Base-by-base conservation (phyloP, 805 yeast species). In the Cyberlindnera lachancei region DNA sequence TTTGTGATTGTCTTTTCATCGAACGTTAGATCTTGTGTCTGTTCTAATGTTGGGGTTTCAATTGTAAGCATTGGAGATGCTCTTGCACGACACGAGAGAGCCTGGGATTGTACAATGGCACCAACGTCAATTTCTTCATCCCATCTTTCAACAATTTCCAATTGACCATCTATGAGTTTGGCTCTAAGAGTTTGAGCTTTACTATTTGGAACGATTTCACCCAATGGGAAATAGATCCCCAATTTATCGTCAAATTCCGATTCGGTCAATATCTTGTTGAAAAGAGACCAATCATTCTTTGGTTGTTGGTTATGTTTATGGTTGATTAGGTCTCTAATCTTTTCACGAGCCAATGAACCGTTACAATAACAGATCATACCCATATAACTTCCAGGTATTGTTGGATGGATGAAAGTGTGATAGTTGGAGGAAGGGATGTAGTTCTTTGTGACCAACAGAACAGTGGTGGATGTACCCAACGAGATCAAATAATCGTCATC, bases 291-390 rank as follows among this genome's bases (percentile, higher is more conserved):
- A n/a, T 64, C 59, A 22, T 61, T 55, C 49, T 38, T 2, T 33
- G 18, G 25, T 18, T n/a, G 25, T 18, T 37, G 45, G 24, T 51
- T 46, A 35, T 61, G 58, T 44, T 68, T 62, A 24, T 57, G 55
- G 48, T 80, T 81, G 19, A 85, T 39, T 16, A 59, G 63, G 54
- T 86, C 79, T 30, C 92, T 66, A 9, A 86, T 65, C 36, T 68
- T 66, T 48, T 87, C 95, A 42, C 96, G 65, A 0, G 96, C 95
- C 30, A 87, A 60, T 0, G 95, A 72, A 0, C 96, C 96, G 53
- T 87, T 87, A 50, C 94, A 82, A 55, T 87, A 87, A 54, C 96
- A 87, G 34, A 88, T 73, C 96, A 87, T 87, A 15, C 94, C 95
- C 96, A 87, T 88, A 53, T 75, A 87, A 23, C 79, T 75, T 23